Percentiles rank a stretch among this genome's conserved stretches.
phyloP scores from a whole-genome alignment of 257 asterid species.

The Salvia rosmarinus region DNA sequence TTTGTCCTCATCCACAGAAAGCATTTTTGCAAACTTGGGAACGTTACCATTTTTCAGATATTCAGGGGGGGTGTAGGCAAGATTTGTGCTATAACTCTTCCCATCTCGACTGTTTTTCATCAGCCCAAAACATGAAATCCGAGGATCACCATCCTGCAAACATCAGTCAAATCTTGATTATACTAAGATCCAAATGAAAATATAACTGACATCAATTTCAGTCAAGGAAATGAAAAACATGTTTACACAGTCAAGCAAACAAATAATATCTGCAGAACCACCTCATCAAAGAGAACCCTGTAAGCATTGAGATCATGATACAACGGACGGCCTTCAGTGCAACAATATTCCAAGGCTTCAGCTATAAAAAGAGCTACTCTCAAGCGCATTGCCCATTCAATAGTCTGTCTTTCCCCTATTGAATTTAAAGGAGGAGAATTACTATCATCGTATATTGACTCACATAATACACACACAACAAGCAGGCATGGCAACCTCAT shows the following conservation, averaged over 20 bases:
- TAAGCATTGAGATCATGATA: constrained; percentile 80
- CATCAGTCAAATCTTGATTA: constrained; percentile 17
- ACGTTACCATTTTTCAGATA: constrained; percentile 68
- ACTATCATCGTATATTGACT: not conserved
- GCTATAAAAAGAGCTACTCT: constrained; percentile 71
- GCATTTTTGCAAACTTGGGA: not conserved
- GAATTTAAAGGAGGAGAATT: constrained; percentile 12
- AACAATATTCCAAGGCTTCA: constrained; percentile 66
- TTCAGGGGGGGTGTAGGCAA: constrained; percentile 80
- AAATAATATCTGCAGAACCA: constrained; percentile 21
- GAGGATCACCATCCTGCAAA: constrained; percentile 78
- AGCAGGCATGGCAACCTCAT: not conserved
- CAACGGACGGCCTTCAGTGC: constrained; percentile 55
- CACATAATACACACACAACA: not conserved
- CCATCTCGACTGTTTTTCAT: constrained; percentile 82
- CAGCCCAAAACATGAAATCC: constrained; percentile 77
- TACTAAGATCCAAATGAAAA: not conserved
- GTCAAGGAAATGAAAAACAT: not conserved
- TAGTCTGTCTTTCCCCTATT: constrained; percentile 75
- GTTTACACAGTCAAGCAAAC: not conserved
- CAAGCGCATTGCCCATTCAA: constrained; percentile 86
- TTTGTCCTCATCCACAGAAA: not conserved
- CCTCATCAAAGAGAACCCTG: constrained; percentile 73
- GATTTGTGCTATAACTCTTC: constrained; percentile 81
- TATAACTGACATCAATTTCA: not conserved